Percentiles rank a stretch among this genome's conserved stretches.
These are phyloP conservation scores for Elasticomyces elasticus DNA, from an alignment of 495 filamentous ascomycete genomes.

Conservation along the genomic window DNA sequence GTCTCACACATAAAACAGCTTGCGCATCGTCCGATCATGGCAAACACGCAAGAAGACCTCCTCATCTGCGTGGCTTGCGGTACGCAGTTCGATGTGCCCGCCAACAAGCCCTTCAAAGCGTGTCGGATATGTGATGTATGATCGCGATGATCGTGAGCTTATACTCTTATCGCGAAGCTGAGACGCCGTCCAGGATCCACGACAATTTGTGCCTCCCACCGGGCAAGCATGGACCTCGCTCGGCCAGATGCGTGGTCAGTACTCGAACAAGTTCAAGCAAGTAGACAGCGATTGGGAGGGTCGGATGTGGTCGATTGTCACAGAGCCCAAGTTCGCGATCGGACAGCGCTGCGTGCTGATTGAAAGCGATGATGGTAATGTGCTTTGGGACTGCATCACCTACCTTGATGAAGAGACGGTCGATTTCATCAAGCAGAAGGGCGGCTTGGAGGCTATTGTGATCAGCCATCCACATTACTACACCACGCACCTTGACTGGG, in stretches of 20 bases:
- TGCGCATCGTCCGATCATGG: neutral
- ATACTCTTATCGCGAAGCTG: neutral
- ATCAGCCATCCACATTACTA: conserved; percentile 78
- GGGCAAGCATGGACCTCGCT: conserved; percentile 27
- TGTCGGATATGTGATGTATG: conserved; percentile 69
- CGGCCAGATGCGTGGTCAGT: neutral
- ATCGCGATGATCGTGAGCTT: conserved; percentile 13
- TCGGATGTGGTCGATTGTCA: conserved; percentile 44
- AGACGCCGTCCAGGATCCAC: conserved; percentile 39
- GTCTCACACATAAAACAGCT: too few species aligned
- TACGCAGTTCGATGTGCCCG: conserved; percentile 51
- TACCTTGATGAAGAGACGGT: conserved; percentile 54
- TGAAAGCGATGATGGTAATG: conserved; percentile 47
- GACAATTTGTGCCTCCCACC: conserved; percentile 50
- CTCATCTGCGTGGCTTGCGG: conserved; percentile 60
- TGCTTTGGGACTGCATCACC: conserved; percentile 67
- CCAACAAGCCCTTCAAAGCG: conserved; percentile 31
- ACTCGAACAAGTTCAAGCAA: conserved; percentile 9
- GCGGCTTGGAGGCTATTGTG: conserved; percentile 60
- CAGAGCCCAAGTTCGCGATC: conserved; percentile 56
- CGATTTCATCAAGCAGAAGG: conserved; percentile 32
- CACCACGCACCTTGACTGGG: conserved; percentile 60
- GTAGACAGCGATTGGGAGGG: conserved; percentile 33
- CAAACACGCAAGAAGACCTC: conserved; percentile 30
- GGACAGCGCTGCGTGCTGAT: conserved; percentile 63